Evolutionary conservation across 495 filamentous ascomycete genomes (phyloP), one percentile per base, ranked within the genome.

Genomic region (Penicillium longicatenatum): DNA sequence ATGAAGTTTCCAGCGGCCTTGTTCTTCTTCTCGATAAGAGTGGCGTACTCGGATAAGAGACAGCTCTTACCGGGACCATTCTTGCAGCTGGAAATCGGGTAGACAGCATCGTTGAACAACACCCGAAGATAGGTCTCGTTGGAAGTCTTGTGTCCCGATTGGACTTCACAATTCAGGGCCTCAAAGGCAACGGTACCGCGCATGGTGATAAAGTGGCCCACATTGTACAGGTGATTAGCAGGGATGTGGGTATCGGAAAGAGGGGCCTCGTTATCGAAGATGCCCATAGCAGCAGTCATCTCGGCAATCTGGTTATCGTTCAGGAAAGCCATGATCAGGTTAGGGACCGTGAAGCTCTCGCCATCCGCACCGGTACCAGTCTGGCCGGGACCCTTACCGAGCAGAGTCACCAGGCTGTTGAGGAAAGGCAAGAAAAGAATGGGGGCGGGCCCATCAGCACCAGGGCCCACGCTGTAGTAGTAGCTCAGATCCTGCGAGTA

Each of bases 251-350:
- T 74, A 17, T 73, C 65, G 8, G 74, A 69, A 30, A 86, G 70
- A 6, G 67, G 59, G 1, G 59, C 50, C 56, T 83, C 73, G 1
- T 68, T 63, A 48, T 83, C 80, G 57, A 82, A 85, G 3, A 86
- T 73, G 16, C 82, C 84, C 54, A 79, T 75, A 29, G 75, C 73
- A 37, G 77, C 72, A 0, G 78, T 78, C 35, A 84, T 67, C 63
- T 86, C 78, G 50, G 77, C 82, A 50, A 86, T 75, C 62, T 86
- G 82, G 21, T 83, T 82, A 61, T 87, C 84, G 55, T 87, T 83
- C 42, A 79, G 64, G 64, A 85, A 85, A 2, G 79, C 72, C 51
- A 79, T 73, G 19, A 84, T 72, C 29, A 86, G 69, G 21, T 73
- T 75, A 3, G 81, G 79, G 2, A 82, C 46, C 0, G 62, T 56